phyloP scores from a whole-genome alignment of 176 grass and related monocot genomes.

The Eremochloa ophiuroides region DNA sequence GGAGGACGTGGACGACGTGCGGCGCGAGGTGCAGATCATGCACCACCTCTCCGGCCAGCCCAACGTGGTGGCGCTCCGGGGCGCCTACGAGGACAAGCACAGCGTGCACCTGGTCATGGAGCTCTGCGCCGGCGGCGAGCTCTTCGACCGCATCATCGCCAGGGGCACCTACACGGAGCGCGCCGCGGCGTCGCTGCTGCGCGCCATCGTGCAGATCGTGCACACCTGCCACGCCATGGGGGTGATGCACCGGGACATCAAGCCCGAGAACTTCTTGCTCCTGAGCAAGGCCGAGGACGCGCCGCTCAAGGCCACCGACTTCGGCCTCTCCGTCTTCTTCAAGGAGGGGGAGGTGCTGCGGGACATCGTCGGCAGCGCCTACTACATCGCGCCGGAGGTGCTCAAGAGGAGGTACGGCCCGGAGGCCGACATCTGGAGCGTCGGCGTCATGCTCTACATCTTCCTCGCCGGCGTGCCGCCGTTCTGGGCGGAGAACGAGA shows the following conservation, averaged over 20 bases:
- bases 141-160: constrained; percentile 80
- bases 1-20: neutral
- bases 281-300: constrained; percentile 51
- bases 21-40: neutral
- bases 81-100: constrained; percentile 8
- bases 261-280: constrained; percentile 84
- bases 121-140: constrained; percentile 80
- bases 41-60: neutral
- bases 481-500: constrained; percentile 62
- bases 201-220: constrained; percentile 53
- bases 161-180: constrained; percentile 73
- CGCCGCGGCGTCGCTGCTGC: constrained; percentile 42
- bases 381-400: constrained; percentile 72
- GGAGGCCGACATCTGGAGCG: constrained; percentile 72
- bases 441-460: constrained; percentile 65
- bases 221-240: constrained; percentile 72
- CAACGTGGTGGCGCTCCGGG: neutral
- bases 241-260: constrained; percentile 78
- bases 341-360: constrained; percentile 55
- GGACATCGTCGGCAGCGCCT: constrained; percentile 70
- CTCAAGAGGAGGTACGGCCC: constrained; percentile 59
- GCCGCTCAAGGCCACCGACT: constrained; percentile 74
- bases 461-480: constrained; percentile 61
- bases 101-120: constrained; percentile 50
- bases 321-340: constrained; percentile 83